Conservation (phyloP, 352 stramenopile genomes). For the Blastocystis sp. region DNA sequence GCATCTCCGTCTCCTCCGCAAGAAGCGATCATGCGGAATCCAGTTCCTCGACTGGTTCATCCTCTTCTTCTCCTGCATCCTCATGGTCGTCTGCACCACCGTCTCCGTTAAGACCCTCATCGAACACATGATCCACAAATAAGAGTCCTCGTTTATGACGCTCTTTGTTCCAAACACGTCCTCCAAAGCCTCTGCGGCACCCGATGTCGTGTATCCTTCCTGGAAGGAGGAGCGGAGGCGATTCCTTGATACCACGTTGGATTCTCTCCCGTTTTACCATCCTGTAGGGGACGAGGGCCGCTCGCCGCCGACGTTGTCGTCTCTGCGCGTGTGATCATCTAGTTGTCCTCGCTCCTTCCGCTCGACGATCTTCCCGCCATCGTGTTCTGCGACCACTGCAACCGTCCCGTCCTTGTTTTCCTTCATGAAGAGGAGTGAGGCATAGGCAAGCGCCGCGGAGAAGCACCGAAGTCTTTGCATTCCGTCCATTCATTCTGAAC, state of each 20-base stretch:
- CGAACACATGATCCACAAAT: background rate
- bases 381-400: constrained; percentile 20
- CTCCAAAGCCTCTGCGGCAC: no score
- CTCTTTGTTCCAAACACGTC: no score
- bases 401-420: background rate
- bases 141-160: constrained; percentile 12
- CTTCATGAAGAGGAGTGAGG: background rate
- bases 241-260: background rate
- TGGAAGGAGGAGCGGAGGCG: background rate
- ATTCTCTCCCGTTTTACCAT: background rate
- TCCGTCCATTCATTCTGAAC: background rate
- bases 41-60: constrained; percentile 26
- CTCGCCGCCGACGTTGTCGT: no score
- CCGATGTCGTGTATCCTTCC: background rate
- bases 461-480: background rate
- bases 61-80: constrained; percentile 22
- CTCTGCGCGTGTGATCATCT: no score
- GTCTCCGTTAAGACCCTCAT: constrained; percentile 36
- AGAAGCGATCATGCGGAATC: background rate
- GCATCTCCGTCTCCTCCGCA: constrained; percentile 10
- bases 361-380: background rate
- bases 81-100: constrained; percentile 39
- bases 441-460: background rate
- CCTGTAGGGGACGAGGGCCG: no score
- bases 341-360: background rate